These are phyloP conservation scores for Carex pumila DNA, from an alignment of 176 grass and related monocot species.

Conservation along the genomic window DNA sequence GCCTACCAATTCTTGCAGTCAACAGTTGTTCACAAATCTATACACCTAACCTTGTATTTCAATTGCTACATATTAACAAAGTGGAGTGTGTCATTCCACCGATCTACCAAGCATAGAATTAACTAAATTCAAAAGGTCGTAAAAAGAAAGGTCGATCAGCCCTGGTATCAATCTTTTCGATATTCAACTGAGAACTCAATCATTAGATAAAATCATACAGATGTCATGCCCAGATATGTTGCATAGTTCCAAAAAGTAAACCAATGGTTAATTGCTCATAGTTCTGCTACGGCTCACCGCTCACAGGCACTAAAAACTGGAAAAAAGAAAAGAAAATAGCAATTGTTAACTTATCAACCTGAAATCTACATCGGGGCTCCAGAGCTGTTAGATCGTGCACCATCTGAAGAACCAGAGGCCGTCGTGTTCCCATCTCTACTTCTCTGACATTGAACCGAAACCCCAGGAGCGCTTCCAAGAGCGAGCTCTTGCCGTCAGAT, in stretches of 20 bases:
- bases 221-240: not conserved
- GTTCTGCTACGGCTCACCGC: too few relatives aligned
- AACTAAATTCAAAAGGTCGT: not conserved
- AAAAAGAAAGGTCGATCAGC: not conserved
- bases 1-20: not conserved
- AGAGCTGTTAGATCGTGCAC: constrained; percentile 77
- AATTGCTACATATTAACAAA: not conserved
- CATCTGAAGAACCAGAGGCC: constrained; percentile 98
- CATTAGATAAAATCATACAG: not conserved
- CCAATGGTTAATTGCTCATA: not conserved
- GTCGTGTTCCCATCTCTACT: constrained; percentile 96
- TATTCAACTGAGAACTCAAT: not conserved
- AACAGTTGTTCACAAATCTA: not conserved
- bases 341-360: constrained; percentile 30
- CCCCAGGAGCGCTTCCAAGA: constrained; percentile 81
- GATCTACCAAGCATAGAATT: not conserved
- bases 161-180: not conserved
- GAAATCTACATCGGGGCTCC: constrained; percentile 92
- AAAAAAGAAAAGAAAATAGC: not conserved
- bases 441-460: constrained; percentile 98
- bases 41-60: not conserved
- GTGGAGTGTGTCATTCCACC: not conserved
- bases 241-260: not conserved
- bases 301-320: not conserved
- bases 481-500: constrained; percentile 93